Percentiles rank a stretch among this genome's conserved stretches.
Conservation (phyloP, 371 early-diverging fungal genomes). For the Mycotypha africana region DNA sequence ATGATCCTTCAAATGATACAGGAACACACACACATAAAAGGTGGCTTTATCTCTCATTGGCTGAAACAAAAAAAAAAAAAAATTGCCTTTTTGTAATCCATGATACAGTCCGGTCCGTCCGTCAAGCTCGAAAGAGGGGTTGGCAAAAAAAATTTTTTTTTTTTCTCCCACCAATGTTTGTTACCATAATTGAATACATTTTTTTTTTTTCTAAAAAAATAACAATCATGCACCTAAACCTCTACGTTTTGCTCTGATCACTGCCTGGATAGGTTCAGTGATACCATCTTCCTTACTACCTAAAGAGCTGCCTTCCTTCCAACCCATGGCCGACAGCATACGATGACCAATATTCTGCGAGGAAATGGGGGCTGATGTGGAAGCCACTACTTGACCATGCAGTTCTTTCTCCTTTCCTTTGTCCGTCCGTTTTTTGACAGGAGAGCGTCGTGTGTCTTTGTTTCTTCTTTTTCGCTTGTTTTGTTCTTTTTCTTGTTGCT, state of each 20-base stretch:
- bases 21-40: too few species aligned
- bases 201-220: slow-evolving; percentile 1
- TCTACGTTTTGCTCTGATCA: slow-evolving; percentile 65
- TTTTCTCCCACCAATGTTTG: too few species aligned
- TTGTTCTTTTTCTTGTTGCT: background rate
- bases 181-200: too few species aligned
- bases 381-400: slow-evolving; percentile 54
- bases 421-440: background rate
- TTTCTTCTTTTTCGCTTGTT: background rate
- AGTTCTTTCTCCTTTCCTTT: slow-evolving; percentile 13
- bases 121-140: too few species aligned
- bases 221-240: slow-evolving; percentile 69
- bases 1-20: too few species aligned
- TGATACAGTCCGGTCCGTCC: too few species aligned
- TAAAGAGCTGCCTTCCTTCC: slow-evolving; percentile 76
- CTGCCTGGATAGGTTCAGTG: slow-evolving; percentile 78
- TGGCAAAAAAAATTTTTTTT: too few species aligned
- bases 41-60: too few species aligned
- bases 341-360: slow-evolving; percentile 71
- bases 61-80: too few species aligned
- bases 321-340: slow-evolving; percentile 80
- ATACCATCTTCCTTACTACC: slow-evolving; percentile 78
- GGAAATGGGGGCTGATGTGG: slow-evolving; percentile 56
- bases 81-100: too few species aligned
- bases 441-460: background rate